Evolutionary conservation across 2,329 filamentous ascomycete genomes (phyloP).

Genomic region (Xylariales sp.): DNA sequence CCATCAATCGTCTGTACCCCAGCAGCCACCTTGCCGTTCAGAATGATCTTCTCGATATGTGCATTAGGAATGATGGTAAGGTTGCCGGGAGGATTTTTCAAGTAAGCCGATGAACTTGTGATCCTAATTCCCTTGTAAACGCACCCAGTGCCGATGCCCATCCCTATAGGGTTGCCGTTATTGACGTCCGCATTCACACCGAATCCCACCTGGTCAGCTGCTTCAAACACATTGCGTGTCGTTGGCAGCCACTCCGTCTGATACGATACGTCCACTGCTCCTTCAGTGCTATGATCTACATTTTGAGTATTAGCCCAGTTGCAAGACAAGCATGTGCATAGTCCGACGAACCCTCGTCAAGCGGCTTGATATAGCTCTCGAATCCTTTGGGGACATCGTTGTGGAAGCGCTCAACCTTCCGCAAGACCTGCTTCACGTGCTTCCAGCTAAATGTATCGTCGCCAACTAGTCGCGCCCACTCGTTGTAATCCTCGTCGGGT

Average conservation of each 20-base stretch:
- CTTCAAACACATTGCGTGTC: constrained; percentile 12
- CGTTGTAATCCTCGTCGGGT: constrained; percentile 46
- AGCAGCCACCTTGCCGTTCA: constrained; percentile 16
- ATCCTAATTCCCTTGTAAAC: constrained; percentile 31
- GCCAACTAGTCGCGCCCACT: constrained; percentile 41
- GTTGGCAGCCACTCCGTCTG: constrained; percentile 14
- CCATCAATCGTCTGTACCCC: constrained; percentile 12
- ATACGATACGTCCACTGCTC: constrained; percentile 17
- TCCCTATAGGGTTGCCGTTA: constrained; percentile 16
- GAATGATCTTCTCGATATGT: constrained; percentile 11
- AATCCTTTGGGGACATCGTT: constrained; percentile 24
- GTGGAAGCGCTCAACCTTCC: constrained; percentile 43
- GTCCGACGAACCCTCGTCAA: constrained; percentile 7
- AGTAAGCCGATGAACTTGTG: constrained; percentile 35
- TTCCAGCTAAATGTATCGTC: constrained; percentile 46
- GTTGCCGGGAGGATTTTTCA: constrained; percentile 10
- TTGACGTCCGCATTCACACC: constrained; percentile 16
- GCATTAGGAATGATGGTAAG: constrained; percentile 10
- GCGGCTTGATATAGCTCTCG: constrained; percentile 31
- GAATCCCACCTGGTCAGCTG: constrained; percentile 13
- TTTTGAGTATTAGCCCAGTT: not conserved
- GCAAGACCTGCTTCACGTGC: constrained; percentile 27
- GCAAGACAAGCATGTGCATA: not conserved
- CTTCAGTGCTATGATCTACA: constrained; percentile 16
- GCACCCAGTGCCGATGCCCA: constrained; percentile 19